phyloP scores from a whole-genome alignment of 2,329 filamentous ascomycete genomes.

The Fusarium sublunatum region DNA sequence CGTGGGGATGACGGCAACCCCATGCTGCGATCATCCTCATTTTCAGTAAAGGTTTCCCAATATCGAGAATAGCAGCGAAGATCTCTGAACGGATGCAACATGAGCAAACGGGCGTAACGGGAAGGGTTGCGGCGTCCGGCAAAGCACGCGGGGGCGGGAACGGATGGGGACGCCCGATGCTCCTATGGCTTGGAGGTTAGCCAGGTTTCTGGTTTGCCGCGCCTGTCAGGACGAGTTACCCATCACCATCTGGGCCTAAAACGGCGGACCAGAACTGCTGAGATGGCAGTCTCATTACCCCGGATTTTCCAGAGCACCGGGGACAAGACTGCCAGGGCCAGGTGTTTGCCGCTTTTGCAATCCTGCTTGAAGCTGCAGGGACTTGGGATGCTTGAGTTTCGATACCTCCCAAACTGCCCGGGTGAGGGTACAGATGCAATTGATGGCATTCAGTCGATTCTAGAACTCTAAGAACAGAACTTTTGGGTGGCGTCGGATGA shows the following conservation, averaged over 20 bases:
- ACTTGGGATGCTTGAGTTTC: constrained; percentile 6
- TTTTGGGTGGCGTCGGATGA: constrained; percentile 26
- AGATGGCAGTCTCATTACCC: constrained; percentile 40
- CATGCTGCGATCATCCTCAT: constrained; percentile 28
- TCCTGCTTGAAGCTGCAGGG: constrained; percentile 34
- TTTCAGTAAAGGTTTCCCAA: constrained; percentile 18
- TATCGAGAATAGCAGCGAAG: constrained; percentile 21
- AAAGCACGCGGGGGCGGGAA: constrained; percentile 36
- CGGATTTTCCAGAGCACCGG: constrained; percentile 40
- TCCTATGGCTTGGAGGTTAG: constrained; percentile 31
- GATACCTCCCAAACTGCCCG: background rate
- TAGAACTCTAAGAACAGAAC: constrained; percentile 23
- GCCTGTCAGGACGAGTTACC: constrained; percentile 38
- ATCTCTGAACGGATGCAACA: constrained; percentile 31
- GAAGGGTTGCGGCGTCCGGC: constrained; percentile 35
- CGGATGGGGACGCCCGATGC: constrained; percentile 15
- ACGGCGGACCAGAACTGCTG: constrained; percentile 23
- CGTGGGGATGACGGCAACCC: constrained; percentile 24
- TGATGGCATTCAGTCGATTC: constrained; percentile 8
- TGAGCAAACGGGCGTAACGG: constrained; percentile 23
- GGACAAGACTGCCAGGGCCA: constrained; percentile 39
- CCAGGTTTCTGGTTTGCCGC: constrained; percentile 42
- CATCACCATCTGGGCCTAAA: constrained; percentile 40
- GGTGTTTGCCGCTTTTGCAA: constrained; percentile 30
- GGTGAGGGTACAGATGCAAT: constrained; percentile 12